Percentiles rank a stretch among this genome's conserved stretches.
phyloP scores from a whole-genome alignment of 768 basidiomycete genomes.

The Suillus hirtellus region DNA sequence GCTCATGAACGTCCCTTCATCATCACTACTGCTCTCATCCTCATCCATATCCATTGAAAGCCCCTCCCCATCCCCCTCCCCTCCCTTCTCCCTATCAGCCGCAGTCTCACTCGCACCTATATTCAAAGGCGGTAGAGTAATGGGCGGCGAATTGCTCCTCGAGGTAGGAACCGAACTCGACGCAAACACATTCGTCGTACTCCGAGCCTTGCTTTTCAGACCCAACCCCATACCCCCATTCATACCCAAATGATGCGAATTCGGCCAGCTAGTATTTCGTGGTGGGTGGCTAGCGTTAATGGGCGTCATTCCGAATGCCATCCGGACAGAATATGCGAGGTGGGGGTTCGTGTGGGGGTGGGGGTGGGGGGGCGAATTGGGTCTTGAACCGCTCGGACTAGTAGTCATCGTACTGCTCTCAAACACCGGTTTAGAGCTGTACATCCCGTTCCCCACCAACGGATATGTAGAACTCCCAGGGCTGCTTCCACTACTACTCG shows the following conservation, averaged over 20 bases:
- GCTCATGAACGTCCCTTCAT: conserved; percentile 19
- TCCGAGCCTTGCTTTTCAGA: background rate
- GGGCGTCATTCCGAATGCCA: conserved; percentile 92
- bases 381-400: conserved; percentile 57
- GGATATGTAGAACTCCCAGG: conserved; percentile 53
- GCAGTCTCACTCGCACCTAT: conserved; percentile 23
- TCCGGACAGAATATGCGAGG: conserved; percentile 80
- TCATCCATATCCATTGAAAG: conserved; percentile 10
- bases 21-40: conserved; percentile 25
- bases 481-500: conserved; percentile 64
- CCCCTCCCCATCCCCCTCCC: background rate
- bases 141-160: conserved; percentile 68
- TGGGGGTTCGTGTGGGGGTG: conserved; percentile 49
- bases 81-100: background rate
- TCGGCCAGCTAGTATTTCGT: conserved; percentile 42
- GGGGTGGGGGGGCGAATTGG: conserved; percentile 54
- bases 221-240: background rate
- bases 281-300: conserved; percentile 46
- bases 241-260: conserved; percentile 18
- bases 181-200: conserved; percentile 14
- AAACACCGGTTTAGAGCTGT: conserved; percentile 23
- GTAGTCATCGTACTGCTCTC: conserved; percentile 34
- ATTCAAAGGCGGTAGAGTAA: conserved; percentile 69
- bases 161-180: conserved; percentile 49
- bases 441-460: conserved; percentile 24